Evolutionary conservation across 2,329 filamentous ascomycete species (phyloP).

Genomic region (Arthrobotrys megalospora): DNA sequence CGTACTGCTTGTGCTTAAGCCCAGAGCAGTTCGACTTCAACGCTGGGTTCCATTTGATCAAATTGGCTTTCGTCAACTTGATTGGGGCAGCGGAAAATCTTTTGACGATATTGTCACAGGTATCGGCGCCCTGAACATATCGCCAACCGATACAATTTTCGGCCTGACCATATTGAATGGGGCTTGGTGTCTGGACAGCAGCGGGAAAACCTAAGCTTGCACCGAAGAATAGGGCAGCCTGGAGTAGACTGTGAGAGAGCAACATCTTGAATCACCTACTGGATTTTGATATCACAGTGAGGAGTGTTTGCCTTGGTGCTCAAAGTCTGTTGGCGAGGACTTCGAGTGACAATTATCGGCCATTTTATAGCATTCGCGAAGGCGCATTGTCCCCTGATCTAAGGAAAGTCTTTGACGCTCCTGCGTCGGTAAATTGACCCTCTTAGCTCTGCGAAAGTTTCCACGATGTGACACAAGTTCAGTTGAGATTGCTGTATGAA

Average conservation of each 20-base stretch:
- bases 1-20: slow-evolving; percentile 9
- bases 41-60: slow-evolving; percentile 38
- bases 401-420: no score
- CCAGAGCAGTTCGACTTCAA: slow-evolving; percentile 19
- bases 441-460: no score
- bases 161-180: slow-evolving; percentile 21
- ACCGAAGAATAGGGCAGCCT: slow-evolving; percentile 18
- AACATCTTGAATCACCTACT: slow-evolving; percentile 9
- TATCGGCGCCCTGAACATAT: slow-evolving; percentile 20
- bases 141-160: slow-evolving; percentile 32
- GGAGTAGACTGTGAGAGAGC: slow-evolving; percentile 14
- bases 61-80: slow-evolving; percentile 32
- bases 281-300: background rate
- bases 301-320: background rate
- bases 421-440: no score
- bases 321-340: background rate
- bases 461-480: no score
- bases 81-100: slow-evolving; percentile 16
- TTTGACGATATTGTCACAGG: slow-evolving; percentile 39
- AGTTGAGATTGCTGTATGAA: no score
- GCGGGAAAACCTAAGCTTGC: slow-evolving; percentile 14
- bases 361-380: background rate
- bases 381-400: background rate
- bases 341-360: background rate
- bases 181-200: slow-evolving; percentile 11